Percentiles rank a stretch among this genome's conserved stretches.
Conservation (phyloP, 257 asterid genomes). For the Solanum appendiculatum region DNA sequence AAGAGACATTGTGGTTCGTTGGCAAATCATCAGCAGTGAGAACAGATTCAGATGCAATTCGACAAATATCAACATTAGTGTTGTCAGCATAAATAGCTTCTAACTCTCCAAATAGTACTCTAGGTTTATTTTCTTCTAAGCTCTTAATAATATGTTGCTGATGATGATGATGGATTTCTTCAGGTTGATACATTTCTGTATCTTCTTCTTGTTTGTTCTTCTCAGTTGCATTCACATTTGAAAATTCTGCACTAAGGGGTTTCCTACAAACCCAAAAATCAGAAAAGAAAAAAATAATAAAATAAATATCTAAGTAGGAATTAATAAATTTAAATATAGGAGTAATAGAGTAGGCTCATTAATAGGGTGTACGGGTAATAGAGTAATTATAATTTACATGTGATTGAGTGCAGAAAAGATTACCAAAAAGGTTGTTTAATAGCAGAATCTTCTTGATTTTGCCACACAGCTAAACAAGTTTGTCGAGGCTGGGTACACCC, state of each 20-base stretch:
- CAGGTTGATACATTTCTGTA: slow-evolving; percentile 9
- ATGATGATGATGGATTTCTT: neutral
- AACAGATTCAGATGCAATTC: slow-evolving; percentile 16
- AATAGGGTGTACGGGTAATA: neutral
- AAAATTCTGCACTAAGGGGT: slow-evolving; percentile 28
- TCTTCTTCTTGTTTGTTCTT: slow-evolving; percentile 22
- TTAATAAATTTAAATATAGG: neutral
- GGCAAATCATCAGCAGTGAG: slow-evolving; percentile 5
- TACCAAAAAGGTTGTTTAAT: slow-evolving; percentile 44
- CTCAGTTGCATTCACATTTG: slow-evolving; percentile 23
- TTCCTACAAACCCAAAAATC: slow-evolving; percentile 38
- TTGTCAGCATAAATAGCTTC: slow-evolving; percentile 41
- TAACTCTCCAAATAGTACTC: slow-evolving; percentile 43
- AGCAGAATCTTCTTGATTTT: slow-evolving; percentile 46
- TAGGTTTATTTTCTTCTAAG: slow-evolving; percentile 16
- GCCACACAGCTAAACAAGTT: slow-evolving; percentile 39
- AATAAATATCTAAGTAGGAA: neutral
- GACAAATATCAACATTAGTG: slow-evolving; percentile 8
- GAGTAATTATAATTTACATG: neutral
- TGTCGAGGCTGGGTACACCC: slow-evolving; percentile 31
- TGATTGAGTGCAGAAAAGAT: slow-evolving; percentile 6
- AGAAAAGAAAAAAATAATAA: neutral
- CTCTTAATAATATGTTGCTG: slow-evolving; percentile 7
- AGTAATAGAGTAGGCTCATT: neutral
- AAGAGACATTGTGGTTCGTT: neutral